These are phyloP conservation scores for Talaromyces albobiverticillius DNA, from an alignment of 2,329 filamentous ascomycete species.

Conservation along the genomic window DNA sequence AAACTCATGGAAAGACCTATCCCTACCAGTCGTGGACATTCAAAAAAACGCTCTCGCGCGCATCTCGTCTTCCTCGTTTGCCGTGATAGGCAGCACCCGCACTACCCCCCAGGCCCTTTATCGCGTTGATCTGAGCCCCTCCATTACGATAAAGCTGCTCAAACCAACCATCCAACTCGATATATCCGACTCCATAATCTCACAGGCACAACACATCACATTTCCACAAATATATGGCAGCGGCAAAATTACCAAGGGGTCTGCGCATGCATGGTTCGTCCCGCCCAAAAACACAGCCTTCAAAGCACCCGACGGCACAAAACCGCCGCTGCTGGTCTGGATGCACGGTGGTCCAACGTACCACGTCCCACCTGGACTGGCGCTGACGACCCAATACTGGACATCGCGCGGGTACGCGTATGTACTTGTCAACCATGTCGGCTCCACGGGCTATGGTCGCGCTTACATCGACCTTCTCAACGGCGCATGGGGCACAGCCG, in stretches of 20 bases:
- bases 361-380: conserved; percentile 44
- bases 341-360: conserved; percentile 54
- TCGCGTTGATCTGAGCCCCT: not conserved
- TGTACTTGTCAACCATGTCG: conserved; percentile 52
- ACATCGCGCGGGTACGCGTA: conserved; percentile 56
- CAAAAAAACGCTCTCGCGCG: conserved; percentile 7
- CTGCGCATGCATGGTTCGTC: conserved; percentile 48
- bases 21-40: conserved; percentile 8
- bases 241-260: not conserved
- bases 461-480: conserved; percentile 51
- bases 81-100: conserved; percentile 7
- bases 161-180: conserved; percentile 1
- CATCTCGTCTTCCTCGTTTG: conserved; percentile 5
- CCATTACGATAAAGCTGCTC: conserved; percentile 1
- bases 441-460: conserved; percentile 52
- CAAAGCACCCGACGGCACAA: conserved; percentile 32
- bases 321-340: conserved; percentile 51
- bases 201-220: conserved; percentile 1
- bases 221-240: conserved; percentile 4
- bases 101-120: conserved; percentile 7
- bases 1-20: conserved; percentile 9
- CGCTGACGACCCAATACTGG: conserved; percentile 51
- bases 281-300: conserved; percentile 49
- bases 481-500: conserved; percentile 51
- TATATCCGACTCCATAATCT: conserved; percentile 4